These are phyloP conservation scores for Zasmidium citrigriseum DNA, from an alignment of 2,329 filamentous ascomycete genomes.

Conservation along the genomic window DNA sequence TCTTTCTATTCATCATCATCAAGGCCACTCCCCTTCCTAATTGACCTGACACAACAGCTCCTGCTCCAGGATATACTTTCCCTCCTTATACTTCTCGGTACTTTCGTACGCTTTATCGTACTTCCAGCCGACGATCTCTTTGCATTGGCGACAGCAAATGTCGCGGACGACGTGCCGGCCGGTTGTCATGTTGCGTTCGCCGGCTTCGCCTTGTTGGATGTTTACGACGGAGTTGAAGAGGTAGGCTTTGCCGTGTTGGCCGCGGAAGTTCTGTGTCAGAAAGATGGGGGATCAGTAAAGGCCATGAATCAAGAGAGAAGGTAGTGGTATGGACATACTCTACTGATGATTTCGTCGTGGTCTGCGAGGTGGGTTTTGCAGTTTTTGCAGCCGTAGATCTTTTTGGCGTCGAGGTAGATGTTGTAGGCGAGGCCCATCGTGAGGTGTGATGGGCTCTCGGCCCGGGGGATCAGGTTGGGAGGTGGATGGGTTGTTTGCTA, in stretches of 20 bases:
- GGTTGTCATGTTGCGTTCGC: slow-evolving; percentile 97
- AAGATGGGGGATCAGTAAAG: neutral
- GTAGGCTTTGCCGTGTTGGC: slow-evolving; percentile 96
- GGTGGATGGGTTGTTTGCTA: no score
- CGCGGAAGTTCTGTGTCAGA: slow-evolving; percentile 80
- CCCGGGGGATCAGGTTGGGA: slow-evolving; percentile 5
- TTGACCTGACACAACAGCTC: slow-evolving; percentile 81
- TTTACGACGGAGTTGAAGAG: slow-evolving; percentile 96
- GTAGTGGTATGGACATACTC: slow-evolving; percentile 58
- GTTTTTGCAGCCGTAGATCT: slow-evolving; percentile 79
- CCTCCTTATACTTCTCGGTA: slow-evolving; percentile 97
- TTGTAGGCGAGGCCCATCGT: slow-evolving; percentile 43
- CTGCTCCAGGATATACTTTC: slow-evolving; percentile 94
- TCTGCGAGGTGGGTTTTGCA: slow-evolving; percentile 97
- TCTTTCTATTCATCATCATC: no score
- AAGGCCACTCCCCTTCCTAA: no score
- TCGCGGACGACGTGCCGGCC: slow-evolving; percentile 92
- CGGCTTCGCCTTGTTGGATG: slow-evolving; percentile 77
- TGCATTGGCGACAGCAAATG: slow-evolving; percentile 88
- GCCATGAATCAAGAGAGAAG: neutral
- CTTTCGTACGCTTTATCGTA: slow-evolving; percentile 96
- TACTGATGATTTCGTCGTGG: slow-evolving; percentile 92
- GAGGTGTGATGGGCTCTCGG: slow-evolving; percentile 16
- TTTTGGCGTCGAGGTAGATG: slow-evolving; percentile 69
- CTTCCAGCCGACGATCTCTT: slow-evolving; percentile 94